A percentile compares a stretch with the other conserved stretches of the same genome.
Evolutionary conservation across 345 rosid genomes (phyloP).

Genomic region (Linum trigynum): DNA sequence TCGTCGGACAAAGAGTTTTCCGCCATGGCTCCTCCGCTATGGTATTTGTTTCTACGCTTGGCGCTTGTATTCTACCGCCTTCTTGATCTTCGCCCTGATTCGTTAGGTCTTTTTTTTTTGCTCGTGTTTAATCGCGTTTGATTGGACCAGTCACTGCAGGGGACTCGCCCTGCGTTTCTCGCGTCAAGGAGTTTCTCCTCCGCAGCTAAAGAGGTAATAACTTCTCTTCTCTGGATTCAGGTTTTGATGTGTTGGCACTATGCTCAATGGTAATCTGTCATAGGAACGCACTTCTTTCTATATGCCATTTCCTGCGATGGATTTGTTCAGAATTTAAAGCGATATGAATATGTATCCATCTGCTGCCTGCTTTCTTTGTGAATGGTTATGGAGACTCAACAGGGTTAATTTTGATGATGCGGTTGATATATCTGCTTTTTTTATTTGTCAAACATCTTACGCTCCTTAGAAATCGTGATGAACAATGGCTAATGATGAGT

Average conservation of each 20-base stretch:
- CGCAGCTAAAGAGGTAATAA: conserved; percentile 53
- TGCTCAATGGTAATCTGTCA: not conserved
- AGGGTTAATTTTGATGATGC: not conserved
- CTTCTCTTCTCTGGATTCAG: not conserved
- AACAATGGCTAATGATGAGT: too few relatives aligned
- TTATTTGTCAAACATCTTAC: too few relatives aligned
- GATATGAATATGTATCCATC: not conserved
- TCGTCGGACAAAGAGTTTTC: not conserved
- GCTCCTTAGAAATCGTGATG: too few relatives aligned
- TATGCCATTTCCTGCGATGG: not conserved
- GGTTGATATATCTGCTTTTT: not conserved
- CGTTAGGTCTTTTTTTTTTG: not conserved
- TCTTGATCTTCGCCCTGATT: not conserved
- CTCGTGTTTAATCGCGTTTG: conserved; percentile 14
- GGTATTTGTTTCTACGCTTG: not conserved
- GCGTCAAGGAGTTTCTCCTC: conserved; percentile 54
- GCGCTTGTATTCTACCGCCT: not conserved
- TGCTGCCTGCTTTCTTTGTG: not conserved
- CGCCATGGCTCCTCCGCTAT: not conserved
- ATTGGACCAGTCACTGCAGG: conserved; percentile 26
- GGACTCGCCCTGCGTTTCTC: conserved; percentile 40
- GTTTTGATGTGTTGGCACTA: not conserved
- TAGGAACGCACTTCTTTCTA: not conserved
- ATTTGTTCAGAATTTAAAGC: not conserved
- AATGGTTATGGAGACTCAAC: not conserved